Base-by-base conservation (phyloP, 371 early-diverging fungal genomes). In the Circinella minor region DNA sequence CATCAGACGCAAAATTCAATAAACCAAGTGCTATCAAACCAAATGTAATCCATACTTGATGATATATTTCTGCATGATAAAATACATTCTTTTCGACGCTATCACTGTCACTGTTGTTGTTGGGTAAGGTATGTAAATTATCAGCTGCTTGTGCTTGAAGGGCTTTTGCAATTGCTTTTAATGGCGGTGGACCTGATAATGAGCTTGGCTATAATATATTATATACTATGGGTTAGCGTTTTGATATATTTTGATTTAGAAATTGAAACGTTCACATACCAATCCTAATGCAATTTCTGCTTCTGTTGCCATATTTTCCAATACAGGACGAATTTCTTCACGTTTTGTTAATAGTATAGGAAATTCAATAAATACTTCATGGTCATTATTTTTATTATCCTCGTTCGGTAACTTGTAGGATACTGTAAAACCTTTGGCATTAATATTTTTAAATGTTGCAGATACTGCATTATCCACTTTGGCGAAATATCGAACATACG, bases 231-330 rank as follows among this genome's bases (percentile, higher is more conserved):
- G 27, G 27, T 27, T 27, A 27, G 27, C 27, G 27, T 27, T 27
- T 27, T 27, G 27, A 27, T 27, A 27, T 27, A 2, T 27, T 27
- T 27, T 27, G 27, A 27, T 27, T 27, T 27, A 27, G 27, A 27
- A 2, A 27, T 27, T 27, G 27, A 27, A 27, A 27, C 27, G 27
- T 27, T 27, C 27, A 62, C 71, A 61, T 80, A 81, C 84, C 70
- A 83, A 48, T 27, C 84, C 84, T n/a, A 83, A 65, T 2, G 81
- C 80, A 17, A 67, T 61, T 61, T 83, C 84, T 5, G 84, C 84
- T 71, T 83, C 84, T 65, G 81, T 81, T 27, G 84, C 84, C 84
- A 83, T 83, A 10, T 61, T 71, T 69, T 83, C 80, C 39, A 83
- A 65, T 4, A 81, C 77, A 11, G 77, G 73, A 15, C 84, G 73